Conservation (phyloP, 441 rosid species). For the Arabidopsis hybrid region DNA sequence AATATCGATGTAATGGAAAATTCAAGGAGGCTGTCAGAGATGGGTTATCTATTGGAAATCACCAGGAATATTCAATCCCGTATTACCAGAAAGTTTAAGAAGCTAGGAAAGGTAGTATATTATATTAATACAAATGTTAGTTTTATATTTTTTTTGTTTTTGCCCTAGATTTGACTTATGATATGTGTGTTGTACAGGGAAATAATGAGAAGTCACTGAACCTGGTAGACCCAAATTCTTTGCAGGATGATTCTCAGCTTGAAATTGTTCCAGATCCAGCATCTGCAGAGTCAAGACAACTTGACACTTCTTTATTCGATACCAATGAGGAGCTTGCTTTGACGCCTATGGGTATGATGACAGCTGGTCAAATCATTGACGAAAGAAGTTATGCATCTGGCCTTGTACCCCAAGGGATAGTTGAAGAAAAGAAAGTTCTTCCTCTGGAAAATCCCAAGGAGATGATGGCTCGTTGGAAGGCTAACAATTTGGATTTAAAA, state of each 20-base stretch:
- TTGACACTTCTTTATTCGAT: slow-evolving; percentile 37
- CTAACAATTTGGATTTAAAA: slow-evolving; percentile 83
- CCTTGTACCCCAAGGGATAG: slow-evolving; percentile 58
- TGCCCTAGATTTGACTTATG: slow-evolving; percentile 38
- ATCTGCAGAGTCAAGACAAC: slow-evolving; percentile 51
- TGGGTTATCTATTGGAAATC: slow-evolving; percentile 90
- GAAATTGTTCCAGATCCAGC: slow-evolving; percentile 55
- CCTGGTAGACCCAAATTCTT: slow-evolving; percentile 50
- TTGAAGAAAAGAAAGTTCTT: slow-evolving; percentile 60
- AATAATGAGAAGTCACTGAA: slow-evolving; percentile 54
- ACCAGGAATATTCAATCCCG: slow-evolving; percentile 82
- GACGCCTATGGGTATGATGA: slow-evolving; percentile 56
- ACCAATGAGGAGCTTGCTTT: slow-evolving; percentile 62
- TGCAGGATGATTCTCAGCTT: slow-evolving; percentile 68
- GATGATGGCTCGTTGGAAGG: slow-evolving; percentile 99
- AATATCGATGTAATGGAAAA: slow-evolving; percentile 52
- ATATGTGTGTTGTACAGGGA: slow-evolving; percentile 55
- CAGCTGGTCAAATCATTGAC: slow-evolving; percentile 50
- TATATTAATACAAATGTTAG: slow-evolving; percentile 37
- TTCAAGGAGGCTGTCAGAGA: slow-evolving; percentile 71
- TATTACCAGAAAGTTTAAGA: slow-evolving; percentile 70
- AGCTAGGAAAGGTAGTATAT: slow-evolving; percentile 64
- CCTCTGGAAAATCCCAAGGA: slow-evolving; percentile 94
- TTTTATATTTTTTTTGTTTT: slow-evolving; percentile 31
- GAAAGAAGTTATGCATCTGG: slow-evolving; percentile 61